Evolutionary conservation across 2,329 filamentous ascomycete genomes (phyloP), one percentile per base, ranked within the genome.

Genomic region (Epichloe bromicola): DNA sequence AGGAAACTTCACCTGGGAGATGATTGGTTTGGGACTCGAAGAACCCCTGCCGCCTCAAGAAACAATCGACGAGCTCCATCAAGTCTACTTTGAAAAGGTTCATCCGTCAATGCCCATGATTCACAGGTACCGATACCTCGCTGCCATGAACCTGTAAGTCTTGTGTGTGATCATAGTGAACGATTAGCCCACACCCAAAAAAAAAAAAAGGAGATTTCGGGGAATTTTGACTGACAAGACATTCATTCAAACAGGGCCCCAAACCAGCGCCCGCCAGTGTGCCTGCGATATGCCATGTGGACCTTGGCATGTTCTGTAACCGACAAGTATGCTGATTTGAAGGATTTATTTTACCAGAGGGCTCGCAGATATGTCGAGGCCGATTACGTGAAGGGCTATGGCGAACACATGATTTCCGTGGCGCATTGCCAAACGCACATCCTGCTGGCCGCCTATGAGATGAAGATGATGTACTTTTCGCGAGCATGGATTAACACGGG

Each of bases 391-490:
- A 93, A 87, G 64, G 90, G 91, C 4, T 89, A 91, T 58, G 93
- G 93, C 49, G 91, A 97, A 66, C 78, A 83, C 57, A 86, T 94
- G 64, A 86, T 96, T 57, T 91, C 85, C 1, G 74, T 96, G 33
- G 83, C 85, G 15, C 88, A 95, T 65, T 86, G 85, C 48, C 93
- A 98, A 65, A 81, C 87, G 1, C 94, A 94, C 76, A 74, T 82
- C 26, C 71, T 97, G 19, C 74, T 94, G 46, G 80, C 83, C 5
- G 82, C 79, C 0, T 96, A 95, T 60, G 93, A 98, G 66, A 97
- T 96, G 73, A 95, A 91, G 69, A 86, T 87, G 77, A 95, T 97
- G 87, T 94, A 89, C 65, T 97, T 97, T 59, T 91, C 93, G 1
- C 76, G 93, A 57, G 93, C 93, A 1, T 97, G 93, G 93, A 81